These are phyloP conservation scores for Ceratocystis colombiana DNA, from an alignment of 2,329 filamentous ascomycete genomes.

Conservation along the genomic window DNA sequence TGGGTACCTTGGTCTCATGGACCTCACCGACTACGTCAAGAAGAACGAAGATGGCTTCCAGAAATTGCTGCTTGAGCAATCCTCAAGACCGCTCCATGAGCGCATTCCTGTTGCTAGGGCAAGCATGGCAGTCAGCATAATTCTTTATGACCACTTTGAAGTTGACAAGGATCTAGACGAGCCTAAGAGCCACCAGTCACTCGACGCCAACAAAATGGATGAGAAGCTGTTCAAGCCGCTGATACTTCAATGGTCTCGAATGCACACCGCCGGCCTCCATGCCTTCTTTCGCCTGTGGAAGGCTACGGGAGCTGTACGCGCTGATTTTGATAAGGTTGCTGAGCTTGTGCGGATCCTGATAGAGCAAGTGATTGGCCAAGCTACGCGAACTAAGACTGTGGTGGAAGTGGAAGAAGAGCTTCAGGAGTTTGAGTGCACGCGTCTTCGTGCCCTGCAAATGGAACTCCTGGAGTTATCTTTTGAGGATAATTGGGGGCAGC, in stretches of 20 bases:
- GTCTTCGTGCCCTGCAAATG: slow-evolving; percentile 82
- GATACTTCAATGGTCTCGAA: slow-evolving; percentile 80
- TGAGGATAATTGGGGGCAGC: slow-evolving; percentile 87
- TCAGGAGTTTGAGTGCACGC: slow-evolving; percentile 66
- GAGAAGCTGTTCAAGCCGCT: slow-evolving; percentile 81
- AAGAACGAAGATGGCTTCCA: slow-evolving; percentile 90
- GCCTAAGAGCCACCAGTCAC: slow-evolving; percentile 59
- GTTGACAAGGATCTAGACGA: slow-evolving; percentile 81
- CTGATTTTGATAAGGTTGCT: slow-evolving; percentile 87
- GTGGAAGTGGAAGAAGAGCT: slow-evolving; percentile 84
- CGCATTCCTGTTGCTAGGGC: slow-evolving; percentile 81
- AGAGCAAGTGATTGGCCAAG: slow-evolving; percentile 78
- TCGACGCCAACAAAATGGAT: slow-evolving; percentile 67
- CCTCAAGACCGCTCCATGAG: slow-evolving; percentile 56
- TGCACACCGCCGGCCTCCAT: slow-evolving; percentile 77
- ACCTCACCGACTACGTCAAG: slow-evolving; percentile 83
- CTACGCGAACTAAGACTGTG: slow-evolving; percentile 71
- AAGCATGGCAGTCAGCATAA: slow-evolving; percentile 74
- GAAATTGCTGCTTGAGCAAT: slow-evolving; percentile 83
- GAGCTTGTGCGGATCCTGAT: slow-evolving; percentile 84
- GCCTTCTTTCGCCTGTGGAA: slow-evolving; percentile 92
- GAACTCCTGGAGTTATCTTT: slow-evolving; percentile 82
- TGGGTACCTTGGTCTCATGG: slow-evolving; percentile 94
- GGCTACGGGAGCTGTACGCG: slow-evolving; percentile 67
- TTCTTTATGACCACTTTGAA: slow-evolving; percentile 91